Percentiles rank a stretch among this genome's conserved stretches.
These are phyloP conservation scores for Paraphaeosphaeria sporulosa DNA, from an alignment of 2,329 filamentous ascomycete species.

Conservation along the genomic window DNA sequence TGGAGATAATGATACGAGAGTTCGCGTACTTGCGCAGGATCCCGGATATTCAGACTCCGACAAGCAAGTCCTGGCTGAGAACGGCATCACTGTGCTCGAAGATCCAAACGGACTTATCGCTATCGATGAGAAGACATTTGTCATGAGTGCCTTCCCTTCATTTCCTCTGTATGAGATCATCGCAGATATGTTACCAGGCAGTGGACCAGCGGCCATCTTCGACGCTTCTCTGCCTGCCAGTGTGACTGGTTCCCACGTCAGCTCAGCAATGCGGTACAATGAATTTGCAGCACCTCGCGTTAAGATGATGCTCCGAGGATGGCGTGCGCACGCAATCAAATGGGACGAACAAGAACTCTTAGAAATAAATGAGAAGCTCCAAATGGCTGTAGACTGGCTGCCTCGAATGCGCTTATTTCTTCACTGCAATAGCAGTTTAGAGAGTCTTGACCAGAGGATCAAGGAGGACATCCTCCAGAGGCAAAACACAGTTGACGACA, in stretches of 20 bases:
- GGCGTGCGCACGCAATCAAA: background rate
- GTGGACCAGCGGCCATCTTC: constrained; percentile 10
- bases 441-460: background rate
- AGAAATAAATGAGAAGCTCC: background rate
- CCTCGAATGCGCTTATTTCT: constrained; percentile 5
- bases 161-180: constrained; percentile 11
- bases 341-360: constrained; percentile 5
- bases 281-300: constrained; percentile 10
- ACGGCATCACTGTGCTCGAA: constrained; percentile 8
- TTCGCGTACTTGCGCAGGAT: constrained; percentile 3
- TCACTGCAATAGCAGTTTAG: background rate
- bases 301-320: background rate
- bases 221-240: constrained; percentile 4
- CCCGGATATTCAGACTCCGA: constrained; percentile 8
- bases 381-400: constrained; percentile 7
- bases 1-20: background rate
- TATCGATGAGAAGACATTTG: constrained; percentile 1
- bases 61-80: constrained; percentile 6
- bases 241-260: background rate
- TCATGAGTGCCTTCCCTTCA: constrained; percentile 11
- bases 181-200: constrained; percentile 6
- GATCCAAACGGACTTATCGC: constrained; percentile 11
- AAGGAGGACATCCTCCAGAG: background rate
- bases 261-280: constrained; percentile 5
- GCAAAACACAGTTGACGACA: background rate